These are phyloP conservation scores for Boletus insuetus DNA, from an alignment of 768 basidiomycete species.

Conservation along the genomic window DNA sequence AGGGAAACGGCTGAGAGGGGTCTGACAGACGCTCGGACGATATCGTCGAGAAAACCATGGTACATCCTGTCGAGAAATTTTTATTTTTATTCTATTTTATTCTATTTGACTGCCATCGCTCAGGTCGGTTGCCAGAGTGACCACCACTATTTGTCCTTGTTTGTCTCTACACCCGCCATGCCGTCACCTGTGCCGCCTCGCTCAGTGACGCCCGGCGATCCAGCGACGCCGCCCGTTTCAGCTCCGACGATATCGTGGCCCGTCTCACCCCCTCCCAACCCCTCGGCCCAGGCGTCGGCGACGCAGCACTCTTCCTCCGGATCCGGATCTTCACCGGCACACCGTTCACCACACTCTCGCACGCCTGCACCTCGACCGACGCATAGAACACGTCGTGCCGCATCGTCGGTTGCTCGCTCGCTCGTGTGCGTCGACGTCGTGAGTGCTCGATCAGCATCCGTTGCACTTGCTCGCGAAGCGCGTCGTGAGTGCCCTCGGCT, in stretches of 20 bases:
- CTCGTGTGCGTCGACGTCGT: conserved; percentile 17
- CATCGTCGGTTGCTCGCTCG: conserved; percentile 18
- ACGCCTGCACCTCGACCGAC: conserved; percentile 7
- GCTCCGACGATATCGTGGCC: conserved; percentile 28
- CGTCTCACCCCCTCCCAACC: conserved; percentile 12
- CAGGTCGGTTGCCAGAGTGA: not conserved
- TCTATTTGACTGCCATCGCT: not conserved
- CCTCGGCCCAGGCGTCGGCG: conserved; percentile 19
- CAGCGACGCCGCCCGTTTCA: conserved; percentile 29
- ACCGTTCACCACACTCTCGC: not conserved
- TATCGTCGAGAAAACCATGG: not conserved
- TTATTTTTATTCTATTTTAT: not conserved
- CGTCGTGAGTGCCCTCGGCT: conserved; percentile 5
- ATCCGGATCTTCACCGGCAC: conserved; percentile 10
- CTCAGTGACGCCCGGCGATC: conserved; percentile 24
- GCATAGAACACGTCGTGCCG: conserved; percentile 30
- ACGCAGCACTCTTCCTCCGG: conserved; percentile 15
- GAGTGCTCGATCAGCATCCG: conserved; percentile 20
- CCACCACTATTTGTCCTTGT: conserved; percentile 14
- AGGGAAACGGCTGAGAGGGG: conserved; percentile 51
- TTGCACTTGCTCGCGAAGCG: conserved; percentile 18
- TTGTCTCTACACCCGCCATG: conserved; percentile 24
- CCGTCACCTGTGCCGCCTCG: not conserved
- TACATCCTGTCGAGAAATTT: not conserved
- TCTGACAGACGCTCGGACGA: conserved; percentile 25